Conservation (phyloP, 2,329 filamentous ascomycete genomes). For the Aspergillus brunneoviolaceus region DNA sequence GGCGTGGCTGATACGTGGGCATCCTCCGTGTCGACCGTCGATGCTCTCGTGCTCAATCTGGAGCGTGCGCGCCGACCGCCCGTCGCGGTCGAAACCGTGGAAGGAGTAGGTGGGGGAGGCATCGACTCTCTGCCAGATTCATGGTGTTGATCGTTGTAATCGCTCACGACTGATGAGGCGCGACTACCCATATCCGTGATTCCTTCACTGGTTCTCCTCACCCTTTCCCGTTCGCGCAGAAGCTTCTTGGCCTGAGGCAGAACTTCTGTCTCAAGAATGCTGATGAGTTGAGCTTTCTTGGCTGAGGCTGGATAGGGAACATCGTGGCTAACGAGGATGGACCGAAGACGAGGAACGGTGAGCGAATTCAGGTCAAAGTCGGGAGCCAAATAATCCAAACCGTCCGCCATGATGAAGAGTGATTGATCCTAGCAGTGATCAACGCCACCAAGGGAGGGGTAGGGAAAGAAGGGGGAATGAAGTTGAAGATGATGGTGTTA, state of each 20-base stretch:
- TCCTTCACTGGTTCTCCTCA: conserved; percentile 82
- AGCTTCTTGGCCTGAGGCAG: conserved; percentile 76
- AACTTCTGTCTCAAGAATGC: conserved; percentile 77
- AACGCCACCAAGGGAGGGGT: not conserved
- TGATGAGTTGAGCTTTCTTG: conserved; percentile 86
- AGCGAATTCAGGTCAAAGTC: conserved; percentile 81
- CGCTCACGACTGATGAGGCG: conserved; percentile 61
- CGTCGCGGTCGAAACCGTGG: conserved; percentile 53
- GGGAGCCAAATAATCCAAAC: conserved; percentile 79
- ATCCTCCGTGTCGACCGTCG: conserved; percentile 41
- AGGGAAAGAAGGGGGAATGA: not conserved
- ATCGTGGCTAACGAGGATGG: conserved; percentile 86
- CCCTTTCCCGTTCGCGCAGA: conserved; percentile 70
- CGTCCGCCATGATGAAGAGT: conserved; percentile 48
- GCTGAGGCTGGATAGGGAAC: conserved; percentile 82
- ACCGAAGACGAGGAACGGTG: conserved; percentile 84
- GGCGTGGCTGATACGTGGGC: conserved; percentile 27
- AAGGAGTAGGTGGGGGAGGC: conserved; percentile 50
- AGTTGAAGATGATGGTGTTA: not conserved
- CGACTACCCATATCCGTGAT: conserved; percentile 72
- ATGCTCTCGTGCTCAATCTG: conserved; percentile 51
- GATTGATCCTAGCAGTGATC: conserved; percentile 3
- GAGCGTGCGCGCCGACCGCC: conserved; percentile 55
- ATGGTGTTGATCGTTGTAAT: conserved; percentile 60
- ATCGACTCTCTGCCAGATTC: conserved; percentile 49